Evolutionary conservation across 495 filamentous ascomycete species (phyloP).

Genomic region (Penicillium roqueforti): DNA sequence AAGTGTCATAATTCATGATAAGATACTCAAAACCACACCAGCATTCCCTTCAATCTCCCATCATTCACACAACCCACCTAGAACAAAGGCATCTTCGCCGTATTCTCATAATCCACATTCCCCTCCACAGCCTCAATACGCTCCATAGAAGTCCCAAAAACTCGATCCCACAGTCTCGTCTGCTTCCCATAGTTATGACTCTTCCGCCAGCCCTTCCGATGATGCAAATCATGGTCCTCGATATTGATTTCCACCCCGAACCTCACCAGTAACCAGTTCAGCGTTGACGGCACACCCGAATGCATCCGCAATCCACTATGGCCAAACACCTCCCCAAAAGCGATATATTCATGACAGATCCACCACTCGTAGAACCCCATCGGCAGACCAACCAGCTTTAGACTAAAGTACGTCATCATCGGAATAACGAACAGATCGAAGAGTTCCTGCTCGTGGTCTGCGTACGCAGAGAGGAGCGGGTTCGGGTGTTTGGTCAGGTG

Average conservation of each 20-base stretch:
- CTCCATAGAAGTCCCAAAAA: slow-evolving; percentile 38
- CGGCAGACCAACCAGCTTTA: slow-evolving; percentile 31
- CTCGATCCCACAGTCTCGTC: slow-evolving; percentile 39
- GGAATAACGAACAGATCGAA: slow-evolving; percentile 43
- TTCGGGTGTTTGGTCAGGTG: slow-evolving; percentile 45
- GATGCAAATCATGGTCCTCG: slow-evolving; percentile 44
- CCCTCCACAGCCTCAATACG: slow-evolving; percentile 30
- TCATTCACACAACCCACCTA: neutral
- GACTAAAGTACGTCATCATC: slow-evolving; percentile 32
- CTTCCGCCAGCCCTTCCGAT: slow-evolving; percentile 43
- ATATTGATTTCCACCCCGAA: slow-evolving; percentile 38
- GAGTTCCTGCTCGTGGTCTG: slow-evolving; percentile 43
- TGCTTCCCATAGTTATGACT: slow-evolving; percentile 45
- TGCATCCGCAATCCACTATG: slow-evolving; percentile 39
- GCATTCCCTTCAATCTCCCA: neutral
- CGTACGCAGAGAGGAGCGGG: slow-evolving; percentile 39
- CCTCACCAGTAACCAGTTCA: slow-evolving; percentile 36
- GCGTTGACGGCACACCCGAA: slow-evolving; percentile 30
- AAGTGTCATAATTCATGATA: neutral
- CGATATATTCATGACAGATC: slow-evolving; percentile 41
- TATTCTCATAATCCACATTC: slow-evolving; percentile 40
- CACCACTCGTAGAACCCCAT: slow-evolving; percentile 46
- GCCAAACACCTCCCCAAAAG: slow-evolving; percentile 39
- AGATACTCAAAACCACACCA: neutral
- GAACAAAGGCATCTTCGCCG: slow-evolving; percentile 29